Evolutionary conservation across 2,329 filamentous ascomycete genomes (phyloP).

Genomic region (Ambrosiella xylebori): DNA sequence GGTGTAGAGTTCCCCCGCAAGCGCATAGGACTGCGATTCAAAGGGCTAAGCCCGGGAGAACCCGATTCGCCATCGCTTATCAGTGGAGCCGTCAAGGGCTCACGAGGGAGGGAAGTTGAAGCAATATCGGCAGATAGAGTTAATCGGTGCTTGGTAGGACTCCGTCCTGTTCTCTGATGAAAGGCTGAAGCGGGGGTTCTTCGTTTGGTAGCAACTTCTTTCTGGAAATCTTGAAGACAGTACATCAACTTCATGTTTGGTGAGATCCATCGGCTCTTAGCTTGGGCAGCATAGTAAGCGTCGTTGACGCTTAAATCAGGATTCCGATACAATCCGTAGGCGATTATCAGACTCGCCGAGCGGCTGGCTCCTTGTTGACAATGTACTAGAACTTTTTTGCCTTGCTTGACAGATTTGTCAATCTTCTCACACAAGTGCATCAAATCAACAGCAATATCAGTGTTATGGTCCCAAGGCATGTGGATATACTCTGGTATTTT

Average conservation of each 20-base stretch:
- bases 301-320: conserved; percentile 64
- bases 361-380: conserved; percentile 77
- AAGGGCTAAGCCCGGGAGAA: conserved; percentile 14
- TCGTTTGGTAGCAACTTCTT: conserved; percentile 38
- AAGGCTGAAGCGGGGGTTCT: conserved; percentile 28
- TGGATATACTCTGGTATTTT: conserved; percentile 61
- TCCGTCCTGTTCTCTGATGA: conserved; percentile 33
- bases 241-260: conserved; percentile 89
- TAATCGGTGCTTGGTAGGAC: conserved; percentile 41
- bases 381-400: conserved; percentile 66
- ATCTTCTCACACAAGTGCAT: conserved; percentile 61
- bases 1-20: conserved; percentile 37
- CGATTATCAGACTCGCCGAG: conserved; percentile 72
- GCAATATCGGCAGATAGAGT: conserved; percentile 44
- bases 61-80: conserved; percentile 28
- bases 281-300: conserved; percentile 65
- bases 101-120: conserved; percentile 28
- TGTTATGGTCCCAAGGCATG: conserved; percentile 78
- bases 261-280: conserved; percentile 72
- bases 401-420: conserved; percentile 51
- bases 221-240: conserved; percentile 68
- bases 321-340: conserved; percentile 67
- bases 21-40: conserved; percentile 25
- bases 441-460: conserved; percentile 63
- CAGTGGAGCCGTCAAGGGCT: conserved; percentile 44